Evolutionary conservation across 2,329 filamentous ascomycete species (phyloP).

Genomic region (Aspergillus hortae): DNA sequence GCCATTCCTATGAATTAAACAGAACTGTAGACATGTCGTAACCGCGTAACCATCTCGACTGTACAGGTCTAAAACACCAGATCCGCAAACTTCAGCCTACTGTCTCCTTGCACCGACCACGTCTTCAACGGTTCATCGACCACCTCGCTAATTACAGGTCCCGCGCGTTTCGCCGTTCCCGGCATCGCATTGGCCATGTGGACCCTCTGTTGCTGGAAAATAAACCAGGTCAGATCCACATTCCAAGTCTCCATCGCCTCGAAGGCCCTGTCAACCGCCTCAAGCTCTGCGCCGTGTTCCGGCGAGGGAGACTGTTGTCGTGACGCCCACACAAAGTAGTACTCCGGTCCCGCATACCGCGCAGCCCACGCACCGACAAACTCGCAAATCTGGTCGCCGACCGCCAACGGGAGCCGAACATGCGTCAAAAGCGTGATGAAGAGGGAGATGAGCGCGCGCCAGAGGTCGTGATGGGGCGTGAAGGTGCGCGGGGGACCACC

Average conservation of each 20-base stretch:
- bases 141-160: constrained; percentile 8
- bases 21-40: not conserved
- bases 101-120: constrained; percentile 19
- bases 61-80: constrained; percentile 19
- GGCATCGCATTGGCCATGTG: constrained; percentile 23
- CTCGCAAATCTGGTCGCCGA: constrained; percentile 40
- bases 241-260: constrained; percentile 42
- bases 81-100: constrained; percentile 34
- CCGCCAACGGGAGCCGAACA: constrained; percentile 37
- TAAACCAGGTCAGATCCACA: constrained; percentile 39
- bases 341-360: constrained; percentile 31
- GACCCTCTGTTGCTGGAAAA: constrained; percentile 27
- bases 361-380: constrained; percentile 36
- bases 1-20: not conserved
- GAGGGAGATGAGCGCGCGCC: constrained; percentile 35
- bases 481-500: constrained; percentile 26
- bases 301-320: not conserved
- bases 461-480: constrained; percentile 38
- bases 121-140: constrained; percentile 6
- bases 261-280: constrained; percentile 29
- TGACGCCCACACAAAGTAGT: constrained; percentile 22
- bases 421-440: constrained; percentile 38
- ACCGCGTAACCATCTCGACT: not conserved
- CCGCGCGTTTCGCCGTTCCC: constrained; percentile 18
- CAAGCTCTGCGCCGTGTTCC: constrained; percentile 10